Conservation (phyloP, 1,284 basidiomycete species). For the Vanrija pseudolonga region DNA sequence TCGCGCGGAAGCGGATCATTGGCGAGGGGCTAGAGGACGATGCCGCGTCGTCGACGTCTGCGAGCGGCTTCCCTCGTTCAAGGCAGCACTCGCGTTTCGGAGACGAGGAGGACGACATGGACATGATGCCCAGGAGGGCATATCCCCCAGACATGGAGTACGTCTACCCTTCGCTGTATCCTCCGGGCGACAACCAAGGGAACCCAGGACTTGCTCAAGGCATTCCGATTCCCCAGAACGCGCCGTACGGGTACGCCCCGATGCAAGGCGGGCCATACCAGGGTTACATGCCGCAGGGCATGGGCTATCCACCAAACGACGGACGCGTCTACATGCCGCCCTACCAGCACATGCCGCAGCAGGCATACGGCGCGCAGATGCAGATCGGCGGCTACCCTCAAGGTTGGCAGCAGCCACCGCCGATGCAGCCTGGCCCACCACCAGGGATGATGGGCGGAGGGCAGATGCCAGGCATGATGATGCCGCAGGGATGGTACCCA, state of each 20-base stretch:
- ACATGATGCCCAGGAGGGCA: slow-evolving; percentile 30
- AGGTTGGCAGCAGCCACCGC: slow-evolving; percentile 6
- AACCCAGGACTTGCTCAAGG: neutral
- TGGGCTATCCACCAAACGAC: slow-evolving; percentile 4
- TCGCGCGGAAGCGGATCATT: slow-evolving; percentile 38
- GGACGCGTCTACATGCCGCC: slow-evolving; percentile 2
- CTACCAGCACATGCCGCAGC: slow-evolving; percentile 1
- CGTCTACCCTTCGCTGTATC: slow-evolving; percentile 36
- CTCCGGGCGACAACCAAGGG: no score
- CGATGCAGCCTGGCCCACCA: neutral
- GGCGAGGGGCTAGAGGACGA: slow-evolving; percentile 24
- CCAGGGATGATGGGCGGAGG: slow-evolving; percentile 2
- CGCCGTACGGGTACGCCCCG: neutral
- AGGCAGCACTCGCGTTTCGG: slow-evolving; percentile 13
- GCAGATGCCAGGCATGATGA: slow-evolving; percentile 6
- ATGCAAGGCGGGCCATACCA: slow-evolving; percentile 8
- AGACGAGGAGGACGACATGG: slow-evolving; percentile 33
- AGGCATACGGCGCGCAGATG: slow-evolving; percentile 5
- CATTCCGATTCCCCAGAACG: slow-evolving; percentile 1
- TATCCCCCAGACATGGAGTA: slow-evolving; percentile 25
- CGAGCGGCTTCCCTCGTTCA: slow-evolving; percentile 11
- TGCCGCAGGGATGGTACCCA: slow-evolving; percentile 18
- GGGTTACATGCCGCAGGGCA: slow-evolving; percentile 9
- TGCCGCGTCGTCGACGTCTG: slow-evolving; percentile 8
- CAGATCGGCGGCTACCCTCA: slow-evolving; percentile 6